These are phyloP conservation scores for Carallia brachiata DNA, from an alignment of 345 rosid species.

Conservation along the genomic window DNA sequence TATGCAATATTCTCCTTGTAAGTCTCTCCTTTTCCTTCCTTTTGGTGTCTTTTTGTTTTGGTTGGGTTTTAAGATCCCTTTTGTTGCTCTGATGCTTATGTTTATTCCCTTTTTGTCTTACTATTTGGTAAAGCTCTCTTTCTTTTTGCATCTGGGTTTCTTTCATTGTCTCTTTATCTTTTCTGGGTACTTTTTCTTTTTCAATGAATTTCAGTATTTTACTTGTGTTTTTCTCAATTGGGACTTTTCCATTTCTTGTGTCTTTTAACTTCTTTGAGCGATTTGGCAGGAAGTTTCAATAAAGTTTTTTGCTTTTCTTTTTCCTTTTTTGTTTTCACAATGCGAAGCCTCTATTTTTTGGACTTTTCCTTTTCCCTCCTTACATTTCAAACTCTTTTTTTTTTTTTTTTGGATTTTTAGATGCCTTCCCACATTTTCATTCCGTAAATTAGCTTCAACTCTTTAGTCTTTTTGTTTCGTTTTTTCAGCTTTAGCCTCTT, in stretches of 20 bases:
- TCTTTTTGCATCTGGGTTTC: slow-evolving; percentile 27
- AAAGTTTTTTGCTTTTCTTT: neutral
- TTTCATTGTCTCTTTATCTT: neutral
- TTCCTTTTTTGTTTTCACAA: neutral
- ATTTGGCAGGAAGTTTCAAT: slow-evolving; percentile 2
- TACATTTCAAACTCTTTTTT: no score
- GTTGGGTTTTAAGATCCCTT: neutral
- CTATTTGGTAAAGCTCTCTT: slow-evolving; percentile 27
- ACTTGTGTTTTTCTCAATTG: slow-evolving; percentile 17
- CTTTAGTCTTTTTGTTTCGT: no score
- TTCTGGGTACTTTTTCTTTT: slow-evolving; percentile 23
- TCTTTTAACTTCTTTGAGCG: slow-evolving; percentile 7
- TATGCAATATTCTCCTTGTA: slow-evolving; percentile 55
- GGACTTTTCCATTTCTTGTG: slow-evolving; percentile 25
- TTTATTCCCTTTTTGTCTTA: slow-evolving; percentile 11
- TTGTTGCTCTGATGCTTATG: neutral
- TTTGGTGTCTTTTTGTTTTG: slow-evolving; percentile 7
- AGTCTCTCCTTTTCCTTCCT: slow-evolving; percentile 43
- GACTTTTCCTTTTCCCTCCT: neutral
- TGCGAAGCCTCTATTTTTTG: neutral
- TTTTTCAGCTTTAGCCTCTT: no score
- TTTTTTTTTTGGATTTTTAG: neutral
- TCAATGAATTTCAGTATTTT: slow-evolving; percentile 7
- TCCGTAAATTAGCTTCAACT: no score
- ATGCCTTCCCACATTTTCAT: no score